Evolutionary conservation across 495 filamentous ascomycete species (phyloP), one percentile per base, ranked within the genome.

Genomic region (Acidiella bohemica): DNA sequence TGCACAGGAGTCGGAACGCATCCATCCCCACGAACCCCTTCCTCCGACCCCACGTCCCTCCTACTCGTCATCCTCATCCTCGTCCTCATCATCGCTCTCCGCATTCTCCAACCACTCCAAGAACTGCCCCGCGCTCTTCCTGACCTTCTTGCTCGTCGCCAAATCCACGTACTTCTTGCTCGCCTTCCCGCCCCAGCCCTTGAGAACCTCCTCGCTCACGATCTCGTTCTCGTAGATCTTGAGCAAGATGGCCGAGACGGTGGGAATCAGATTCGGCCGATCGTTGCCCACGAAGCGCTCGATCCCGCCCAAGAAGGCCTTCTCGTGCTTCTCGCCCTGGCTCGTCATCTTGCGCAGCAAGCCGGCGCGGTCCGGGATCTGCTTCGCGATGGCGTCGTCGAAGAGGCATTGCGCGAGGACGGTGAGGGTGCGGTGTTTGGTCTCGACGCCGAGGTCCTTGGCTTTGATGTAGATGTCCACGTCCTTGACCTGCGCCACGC

Each of bases 101-200:
- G 90, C 92, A 53, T 75, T 84, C 53, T 84, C 73, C 25, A 97
- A 82, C 90, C 90, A 95, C 48, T 75, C 78, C 49, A 95, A 70
- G 75, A 97, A 95, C 34, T 80, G 76, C 70, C 88, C 81, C 23
- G 90, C 87, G 44, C 82, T 75, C 71, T 93, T 90, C 70, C 85
- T 82, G 52, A 96, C 82, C 70, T 93, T 93, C 71, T 84, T 88
- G 67, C 84, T 93, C 42, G 75, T 88, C 30, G 75, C 49, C 25
- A 88, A 56, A 51, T 96, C 90, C 56, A 94, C 84, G 57, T 94
- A 95, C 62, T 93, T 93, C 75, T 92, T 94, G 73, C 84, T 93
- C 23, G 87, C 84, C 71, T 88, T 92, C 51, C 72, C 67, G 42
- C 86, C 84, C 90, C 90, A 97, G 39, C 78, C 78, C 64, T 79